Conservation (phyloP, 2,329 filamentous ascomycete species). For the Fusarium newnesense region DNA sequence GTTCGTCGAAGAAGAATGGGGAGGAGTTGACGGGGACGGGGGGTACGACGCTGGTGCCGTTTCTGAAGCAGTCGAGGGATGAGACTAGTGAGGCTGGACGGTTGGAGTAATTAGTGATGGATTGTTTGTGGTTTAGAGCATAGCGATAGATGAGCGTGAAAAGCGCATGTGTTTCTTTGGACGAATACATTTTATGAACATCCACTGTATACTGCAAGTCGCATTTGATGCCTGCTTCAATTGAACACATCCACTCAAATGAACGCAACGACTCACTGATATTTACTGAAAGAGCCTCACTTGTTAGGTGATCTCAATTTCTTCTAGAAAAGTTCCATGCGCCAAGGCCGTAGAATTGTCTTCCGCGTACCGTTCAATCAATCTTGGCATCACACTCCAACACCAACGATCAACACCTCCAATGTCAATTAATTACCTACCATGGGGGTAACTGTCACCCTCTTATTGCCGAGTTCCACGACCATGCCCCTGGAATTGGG, state of each 20-base stretch:
- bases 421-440: not conserved
- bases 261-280: not conserved
- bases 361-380: not conserved
- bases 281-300: not conserved
- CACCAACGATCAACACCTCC: not conserved
- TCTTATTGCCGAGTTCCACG: not conserved
- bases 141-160: slow-evolving; percentile 10
- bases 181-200: not conserved
- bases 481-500: not conserved
- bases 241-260: not conserved
- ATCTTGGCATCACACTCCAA: not conserved
- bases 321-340: not conserved
- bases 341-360: slow-evolving; percentile 3
- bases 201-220: not conserved
- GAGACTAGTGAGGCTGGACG: slow-evolving; percentile 69
- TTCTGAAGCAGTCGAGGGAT: slow-evolving; percentile 87
- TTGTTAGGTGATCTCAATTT: not conserved
- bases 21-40: slow-evolving; percentile 81
- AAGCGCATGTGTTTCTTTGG: not conserved
- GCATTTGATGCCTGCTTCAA: not conserved
- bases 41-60: slow-evolving; percentile 87
- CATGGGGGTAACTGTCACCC: not conserved
- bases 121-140: not conserved
- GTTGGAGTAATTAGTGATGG: slow-evolving; percentile 30
- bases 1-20: slow-evolving; percentile 51